A percentile compares a stretch with the other conserved stretches of the same genome.
These are phyloP conservation scores for Lachnellula occidentalis DNA, from an alignment of 2,329 filamentous ascomycete species.

Conservation along the genomic window DNA sequence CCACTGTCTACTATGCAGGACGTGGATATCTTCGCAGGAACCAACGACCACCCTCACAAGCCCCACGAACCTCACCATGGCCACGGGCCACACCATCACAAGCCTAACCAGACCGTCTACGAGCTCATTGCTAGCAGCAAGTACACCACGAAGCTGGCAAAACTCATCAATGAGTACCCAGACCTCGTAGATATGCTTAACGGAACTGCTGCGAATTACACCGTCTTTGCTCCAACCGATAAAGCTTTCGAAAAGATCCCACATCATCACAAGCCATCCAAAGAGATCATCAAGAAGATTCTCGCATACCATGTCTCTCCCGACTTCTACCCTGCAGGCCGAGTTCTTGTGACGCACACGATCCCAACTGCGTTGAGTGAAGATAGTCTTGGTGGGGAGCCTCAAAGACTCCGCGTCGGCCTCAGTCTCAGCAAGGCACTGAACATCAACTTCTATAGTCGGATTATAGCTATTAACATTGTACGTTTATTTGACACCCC, in stretches of 20 bases:
- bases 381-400: constrained; percentile 53
- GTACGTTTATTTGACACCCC: constrained; percentile 38
- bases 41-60: constrained; percentile 5
- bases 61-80: constrained; percentile 28
- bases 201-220: constrained; percentile 67
- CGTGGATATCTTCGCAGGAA: constrained; percentile 21
- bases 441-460: constrained; percentile 71
- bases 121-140: constrained; percentile 71
- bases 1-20: constrained; percentile 31
- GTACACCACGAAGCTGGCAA: constrained; percentile 70
- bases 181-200: constrained; percentile 71
- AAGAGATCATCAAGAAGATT: constrained; percentile 64
- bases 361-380: constrained; percentile 63
- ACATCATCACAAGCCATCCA: constrained; percentile 51
- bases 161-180: constrained; percentile 67
- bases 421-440: constrained; percentile 56
- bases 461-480: constrained; percentile 64
- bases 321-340: constrained; percentile 59
- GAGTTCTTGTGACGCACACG: constrained; percentile 66
- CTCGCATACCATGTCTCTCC: constrained; percentile 71
- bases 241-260: constrained; percentile 64
- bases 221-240: constrained; percentile 76
- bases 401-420: constrained; percentile 68
- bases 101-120: constrained; percentile 69
- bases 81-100: constrained; percentile 31